Percentiles rank a stretch among this genome's conserved stretches.
These are phyloP conservation scores for Nelumbo lutea DNA, from an alignment of 164 flowering plant species.

Conservation along the genomic window DNA sequence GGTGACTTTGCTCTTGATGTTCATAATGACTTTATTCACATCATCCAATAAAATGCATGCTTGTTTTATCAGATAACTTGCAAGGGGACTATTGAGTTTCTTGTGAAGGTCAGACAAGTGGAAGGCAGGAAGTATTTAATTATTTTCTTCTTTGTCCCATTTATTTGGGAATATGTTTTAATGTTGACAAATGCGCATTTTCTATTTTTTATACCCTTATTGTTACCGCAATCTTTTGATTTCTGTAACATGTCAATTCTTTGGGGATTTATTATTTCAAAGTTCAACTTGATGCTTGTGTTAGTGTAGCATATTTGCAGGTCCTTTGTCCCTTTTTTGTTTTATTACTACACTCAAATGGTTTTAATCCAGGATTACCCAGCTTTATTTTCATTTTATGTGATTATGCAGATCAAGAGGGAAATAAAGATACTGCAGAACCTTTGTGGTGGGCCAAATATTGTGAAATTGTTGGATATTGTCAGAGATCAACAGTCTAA, in stretches of 20 bases:
- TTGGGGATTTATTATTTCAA: too few species aligned
- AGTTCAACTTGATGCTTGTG: too few species aligned
- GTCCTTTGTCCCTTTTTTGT: background rate
- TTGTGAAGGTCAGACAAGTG: background rate
- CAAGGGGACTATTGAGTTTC: background rate
- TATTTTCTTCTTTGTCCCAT: background rate
- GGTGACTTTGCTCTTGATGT: too few species aligned
- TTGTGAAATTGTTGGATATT: conserved; percentile 57
- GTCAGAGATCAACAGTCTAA: conserved; percentile 75
- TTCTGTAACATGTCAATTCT: too few species aligned
- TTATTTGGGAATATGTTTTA: too few species aligned
- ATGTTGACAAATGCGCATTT: too few species aligned
- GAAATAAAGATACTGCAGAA: conserved; percentile 94
- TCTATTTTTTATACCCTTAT: too few species aligned
- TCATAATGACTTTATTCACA: too few species aligned
- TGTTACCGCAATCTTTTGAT: too few species aligned
- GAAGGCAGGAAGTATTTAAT: background rate
- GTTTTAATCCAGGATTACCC: background rate
- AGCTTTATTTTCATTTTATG: background rate
- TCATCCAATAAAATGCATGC: too few species aligned
- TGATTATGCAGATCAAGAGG: conserved; percentile 78
- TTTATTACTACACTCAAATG: background rate
- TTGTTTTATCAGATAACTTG: background rate
- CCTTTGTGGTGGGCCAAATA: conserved; percentile 95
- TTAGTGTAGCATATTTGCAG: too few species aligned